Evolutionary conservation across 1,284 basidiomycete genomes (phyloP), one percentile per base, ranked within the genome.

Genomic region (Austroboletus niveus): DNA sequence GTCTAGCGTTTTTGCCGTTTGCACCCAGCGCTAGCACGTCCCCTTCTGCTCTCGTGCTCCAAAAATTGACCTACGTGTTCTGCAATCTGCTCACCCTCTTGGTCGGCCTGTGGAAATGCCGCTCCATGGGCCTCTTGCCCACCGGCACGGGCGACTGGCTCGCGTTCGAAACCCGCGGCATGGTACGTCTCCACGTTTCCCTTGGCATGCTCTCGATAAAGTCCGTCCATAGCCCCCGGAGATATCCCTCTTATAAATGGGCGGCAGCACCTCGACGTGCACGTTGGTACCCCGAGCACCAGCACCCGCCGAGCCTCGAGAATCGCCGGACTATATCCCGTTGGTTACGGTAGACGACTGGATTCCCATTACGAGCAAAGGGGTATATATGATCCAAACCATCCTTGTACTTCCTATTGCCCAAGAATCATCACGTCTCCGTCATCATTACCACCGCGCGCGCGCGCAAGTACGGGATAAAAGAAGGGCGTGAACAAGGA

Each of bases 141-240:
- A 88, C 84, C 2, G 91, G 92, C 1, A 89, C 92, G 0, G 91
- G 88, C 4, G 93, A 96, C 71, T 96, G 93, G 92, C 72, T 94
- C 48, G 92, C 90, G 22, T 95, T 95, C 62, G 92, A 95, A 73
- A 87, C 82, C 4, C 75, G 92, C 61, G 82, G 81, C 34, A 61
- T 73, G 66, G 90, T 92, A 60, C 60, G 88, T 74, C 17, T 17
- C 11, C 14, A 3, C 15, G 14, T 38, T 17, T 7, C 36, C 36
- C 15, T 38, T 38, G 36, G 11, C 15, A 7, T 38, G 1, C 36
- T 39, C 17, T 17, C 20, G 8, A 39, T 20, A 29, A 42, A 35
- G 24, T n/a, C 40, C 17, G 17, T 32, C 45, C 2, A 12, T 41
- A 66, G 67, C 40, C 64, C 46, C 64, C 64, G 50, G 64, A 66